phyloP scores from a whole-genome alignment of 208 protist species.

The Trypanosoma boissoni region DNA sequence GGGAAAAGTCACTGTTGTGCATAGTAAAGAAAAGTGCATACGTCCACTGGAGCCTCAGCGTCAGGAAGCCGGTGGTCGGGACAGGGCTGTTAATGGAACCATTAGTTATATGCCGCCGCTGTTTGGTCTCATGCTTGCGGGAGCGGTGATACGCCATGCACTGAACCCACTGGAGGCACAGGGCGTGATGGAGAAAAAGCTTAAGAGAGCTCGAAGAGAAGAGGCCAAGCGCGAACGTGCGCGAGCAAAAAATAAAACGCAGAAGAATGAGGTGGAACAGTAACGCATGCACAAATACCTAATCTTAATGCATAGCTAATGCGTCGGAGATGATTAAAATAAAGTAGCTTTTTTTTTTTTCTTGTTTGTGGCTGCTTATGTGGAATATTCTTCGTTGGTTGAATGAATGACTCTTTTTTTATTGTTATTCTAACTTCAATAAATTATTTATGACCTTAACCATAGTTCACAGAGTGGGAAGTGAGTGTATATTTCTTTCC shows the following conservation, averaged over 20 bases:
- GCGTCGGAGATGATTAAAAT: no score
- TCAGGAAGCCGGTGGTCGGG: constrained; percentile 73
- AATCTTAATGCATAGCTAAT: not conserved
- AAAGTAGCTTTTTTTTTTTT: no score
- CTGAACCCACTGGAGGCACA: constrained; percentile 51
- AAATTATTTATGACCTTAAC: no score
- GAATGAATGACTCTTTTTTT: no score
- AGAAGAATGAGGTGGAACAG: not conserved
- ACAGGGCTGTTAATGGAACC: constrained; percentile 82
- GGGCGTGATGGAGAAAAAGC: constrained; percentile 26
- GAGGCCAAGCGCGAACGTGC: constrained; percentile 6
- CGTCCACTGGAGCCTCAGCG: constrained; percentile 70
- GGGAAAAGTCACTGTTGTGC: constrained; percentile 59
- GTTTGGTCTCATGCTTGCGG: constrained; percentile 79
- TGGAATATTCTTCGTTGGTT: no score
- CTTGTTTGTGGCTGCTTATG: no score
- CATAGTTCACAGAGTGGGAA: no score
- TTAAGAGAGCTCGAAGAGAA: constrained; percentile 43
- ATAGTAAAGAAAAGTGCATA: constrained; percentile 56
- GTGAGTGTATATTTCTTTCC: no score
- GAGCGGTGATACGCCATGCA: constrained; percentile 65
- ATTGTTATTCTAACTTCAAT: no score
- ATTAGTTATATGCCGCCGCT: constrained; percentile 90
- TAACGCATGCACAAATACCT: not conserved
- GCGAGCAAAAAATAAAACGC: not conserved